Evolutionary conservation across 2,329 filamentous ascomycete genomes (phyloP).

Genomic region (Aspergillus spinulosporus): DNA sequence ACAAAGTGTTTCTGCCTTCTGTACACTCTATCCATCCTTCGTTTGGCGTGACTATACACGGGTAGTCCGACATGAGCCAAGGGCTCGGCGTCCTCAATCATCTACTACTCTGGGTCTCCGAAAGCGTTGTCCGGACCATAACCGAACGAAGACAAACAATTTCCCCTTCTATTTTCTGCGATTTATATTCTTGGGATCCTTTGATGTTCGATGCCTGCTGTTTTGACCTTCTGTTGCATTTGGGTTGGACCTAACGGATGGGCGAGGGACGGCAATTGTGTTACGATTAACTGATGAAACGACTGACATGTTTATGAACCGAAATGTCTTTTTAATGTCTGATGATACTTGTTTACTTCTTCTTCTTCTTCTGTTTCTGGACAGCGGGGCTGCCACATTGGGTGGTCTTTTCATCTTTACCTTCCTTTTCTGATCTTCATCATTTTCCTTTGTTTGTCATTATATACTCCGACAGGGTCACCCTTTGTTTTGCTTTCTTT

Average conservation of each 20-base stretch:
- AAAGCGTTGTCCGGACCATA: slow-evolving; percentile 7
- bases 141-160: not conserved
- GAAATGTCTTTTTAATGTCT: slow-evolving; percentile 20
- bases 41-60: not conserved
- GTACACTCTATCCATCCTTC: slow-evolving; percentile 17
- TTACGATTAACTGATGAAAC: slow-evolving; percentile 28
- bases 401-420: slow-evolving; percentile 9
- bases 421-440: slow-evolving; percentile 7
- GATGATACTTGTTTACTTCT: slow-evolving; percentile 22
- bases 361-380: slow-evolving; percentile 14
- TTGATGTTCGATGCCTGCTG: slow-evolving; percentile 1
- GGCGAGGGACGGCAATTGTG: slow-evolving; percentile 22
- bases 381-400: slow-evolving; percentile 18
- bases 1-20: slow-evolving; percentile 20
- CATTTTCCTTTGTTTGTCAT: slow-evolving; percentile 14
- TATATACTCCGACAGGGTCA: slow-evolving; percentile 12
- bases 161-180: slow-evolving; percentile 7
- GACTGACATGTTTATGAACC: slow-evolving; percentile 26
- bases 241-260: slow-evolving; percentile 16
- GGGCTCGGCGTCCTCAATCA: slow-evolving; percentile 3
- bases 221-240: slow-evolving; percentile 20
- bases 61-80: slow-evolving; percentile 9
- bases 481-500: slow-evolving; percentile 4
- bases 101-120: not conserved
- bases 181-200: slow-evolving; percentile 14